Evolutionary conservation across 2,329 filamentous ascomycete species (phyloP), one percentile per base, ranked within the genome.

Genomic region (Bisporella sp.): DNA sequence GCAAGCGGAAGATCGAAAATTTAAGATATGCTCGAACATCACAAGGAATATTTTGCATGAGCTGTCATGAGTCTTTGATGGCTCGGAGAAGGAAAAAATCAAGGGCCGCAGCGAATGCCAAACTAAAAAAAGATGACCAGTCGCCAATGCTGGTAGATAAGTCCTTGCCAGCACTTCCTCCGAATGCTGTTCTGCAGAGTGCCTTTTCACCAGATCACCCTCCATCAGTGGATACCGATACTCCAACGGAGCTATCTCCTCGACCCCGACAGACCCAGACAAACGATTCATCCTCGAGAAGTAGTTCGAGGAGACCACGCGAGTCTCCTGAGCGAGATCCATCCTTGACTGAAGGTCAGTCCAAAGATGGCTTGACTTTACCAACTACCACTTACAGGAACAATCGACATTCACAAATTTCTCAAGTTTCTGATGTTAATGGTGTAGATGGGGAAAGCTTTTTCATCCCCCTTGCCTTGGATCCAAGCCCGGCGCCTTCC

Each of bases 11-110:
- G 74, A 99, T 99, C 54, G 93, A 99, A 70, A 99, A 99, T 67
- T 76, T 99, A 57, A 85, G 92, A 67, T 99, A 97, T 81, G 93
- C 93, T 49, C 84, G 93, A 64, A 99, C 93, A 1, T 96, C 92
- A 6, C 93, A 97, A 69, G 93, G 93, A 54, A 99, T 99, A 61
- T 97, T 99, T 67, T 99, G 93, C 73, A 99, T 99, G 93, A 90
- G 85, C 64, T 99, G 93, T 67, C 93, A 99, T 66, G 93, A 99
- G 70, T 93, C 89, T 31, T 72, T 99, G 48, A 97, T 97, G 90
- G 89, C 92, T 46, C 79, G 92, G 56, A 80, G 92, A 57, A 81
- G 89, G 63, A 96, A 97, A 72, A 90, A 89, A 68, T 84, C 85
- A 39, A 90, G 89, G 68, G 79, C 83, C 47, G 75, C 78, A 41